Evolutionary conservation across 345 rosid species (phyloP).

Genomic region (Populus alba): DNA sequence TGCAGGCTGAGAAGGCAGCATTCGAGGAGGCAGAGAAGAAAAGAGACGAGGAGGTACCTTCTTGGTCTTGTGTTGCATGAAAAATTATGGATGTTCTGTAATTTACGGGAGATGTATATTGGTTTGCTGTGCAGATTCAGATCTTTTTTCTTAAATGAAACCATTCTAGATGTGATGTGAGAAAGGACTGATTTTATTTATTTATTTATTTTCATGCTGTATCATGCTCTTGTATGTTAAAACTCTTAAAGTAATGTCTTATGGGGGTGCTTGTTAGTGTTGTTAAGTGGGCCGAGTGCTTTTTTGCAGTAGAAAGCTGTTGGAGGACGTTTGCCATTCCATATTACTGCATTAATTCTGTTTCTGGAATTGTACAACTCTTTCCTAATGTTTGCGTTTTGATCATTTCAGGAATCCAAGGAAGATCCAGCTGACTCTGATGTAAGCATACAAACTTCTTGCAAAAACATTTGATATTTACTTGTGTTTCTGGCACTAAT

Average conservation of each 20-base stretch:
- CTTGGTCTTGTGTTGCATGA: background rate
- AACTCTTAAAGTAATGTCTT: background rate
- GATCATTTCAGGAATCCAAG: constrained; percentile 58
- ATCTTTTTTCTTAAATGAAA: background rate
- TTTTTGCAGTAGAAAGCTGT: background rate
- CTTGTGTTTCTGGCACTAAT: constrained; percentile 6
- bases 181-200: background rate
- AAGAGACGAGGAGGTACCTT: constrained; percentile 70
- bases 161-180: background rate
- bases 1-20: constrained; percentile 95
- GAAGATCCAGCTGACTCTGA: constrained; percentile 63
- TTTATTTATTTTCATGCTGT: background rate
- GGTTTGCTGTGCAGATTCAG: background rate
- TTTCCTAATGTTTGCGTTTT: constrained; percentile 5
- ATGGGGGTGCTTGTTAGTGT: background rate
- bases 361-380: background rate
- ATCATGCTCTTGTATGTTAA: background rate
- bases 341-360: background rate
- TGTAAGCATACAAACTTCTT: constrained; percentile 40
- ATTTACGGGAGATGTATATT: background rate
- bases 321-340: background rate
- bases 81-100: background rate
- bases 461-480: background rate
- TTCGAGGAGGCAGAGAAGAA: constrained; percentile 91
- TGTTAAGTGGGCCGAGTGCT: background rate